phyloP scores from a whole-genome alignment of 805 yeast genomes.

The Schizosaccharomyces lindneri region DNA sequence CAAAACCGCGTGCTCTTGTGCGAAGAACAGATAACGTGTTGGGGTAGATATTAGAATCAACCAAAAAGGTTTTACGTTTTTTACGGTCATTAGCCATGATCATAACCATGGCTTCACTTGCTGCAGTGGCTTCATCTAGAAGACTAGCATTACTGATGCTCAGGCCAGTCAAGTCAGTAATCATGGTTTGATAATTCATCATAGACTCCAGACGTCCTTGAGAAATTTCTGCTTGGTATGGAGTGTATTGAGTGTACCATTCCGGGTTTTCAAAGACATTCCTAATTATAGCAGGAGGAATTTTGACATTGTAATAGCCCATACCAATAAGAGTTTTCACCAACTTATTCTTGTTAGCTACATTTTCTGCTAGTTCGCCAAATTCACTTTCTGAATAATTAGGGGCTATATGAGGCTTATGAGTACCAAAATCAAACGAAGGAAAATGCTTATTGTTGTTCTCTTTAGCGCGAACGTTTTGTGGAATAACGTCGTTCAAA shows the following conservation, averaged over 20 bases:
- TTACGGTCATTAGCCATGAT: slow-evolving; percentile 42
- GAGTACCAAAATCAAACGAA: not conserved
- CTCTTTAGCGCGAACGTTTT: slow-evolving; percentile 44
- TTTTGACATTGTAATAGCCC: slow-evolving; percentile 74
- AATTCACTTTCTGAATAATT: slow-evolving; percentile 71
- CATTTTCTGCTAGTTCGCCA: slow-evolving; percentile 35
- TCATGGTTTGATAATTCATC: slow-evolving; percentile 77
- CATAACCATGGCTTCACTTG: slow-evolving; percentile 87
- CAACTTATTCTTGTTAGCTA: slow-evolving; percentile 55
- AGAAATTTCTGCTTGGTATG: slow-evolving; percentile 93
- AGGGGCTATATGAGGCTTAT: slow-evolving; percentile 11
- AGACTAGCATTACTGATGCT: slow-evolving; percentile 88
- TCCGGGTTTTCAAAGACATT: slow-evolving; percentile 82
- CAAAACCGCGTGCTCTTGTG: slow-evolving; percentile 55
- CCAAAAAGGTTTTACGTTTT: slow-evolving; percentile 42
- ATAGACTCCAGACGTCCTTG: slow-evolving; percentile 87
- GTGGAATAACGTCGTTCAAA: slow-evolving; percentile 50
- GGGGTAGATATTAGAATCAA: slow-evolving; percentile 54
- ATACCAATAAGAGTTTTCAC: slow-evolving; percentile 56
- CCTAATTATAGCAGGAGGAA: slow-evolving; percentile 84
- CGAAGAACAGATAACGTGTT: slow-evolving; percentile 63
- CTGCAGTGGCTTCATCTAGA: slow-evolving; percentile 91
- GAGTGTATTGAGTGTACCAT: slow-evolving; percentile 97
- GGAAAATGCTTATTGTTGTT: slow-evolving; percentile 39
- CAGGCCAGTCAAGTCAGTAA: slow-evolving; percentile 75